Conservation (phyloP, 768 basidiomycete species). For the Boletellus sp. region DNA sequence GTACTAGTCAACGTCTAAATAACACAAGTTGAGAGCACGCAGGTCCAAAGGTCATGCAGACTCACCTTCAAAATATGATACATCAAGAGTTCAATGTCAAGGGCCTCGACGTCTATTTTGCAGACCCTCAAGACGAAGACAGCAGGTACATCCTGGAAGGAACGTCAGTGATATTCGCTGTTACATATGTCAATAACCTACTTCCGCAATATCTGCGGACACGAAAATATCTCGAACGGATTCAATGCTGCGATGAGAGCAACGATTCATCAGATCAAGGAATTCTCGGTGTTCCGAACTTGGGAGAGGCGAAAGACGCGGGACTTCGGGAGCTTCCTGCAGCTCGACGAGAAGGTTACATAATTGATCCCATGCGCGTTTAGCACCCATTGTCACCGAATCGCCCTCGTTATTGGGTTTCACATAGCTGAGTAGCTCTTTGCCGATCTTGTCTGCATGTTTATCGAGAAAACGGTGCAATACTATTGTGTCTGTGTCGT, state of each 20-base stretch:
- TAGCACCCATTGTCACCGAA: conserved; percentile 56
- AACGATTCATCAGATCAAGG: conserved; percentile 62
- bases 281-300: conserved; percentile 60
- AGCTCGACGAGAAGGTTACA: conserved; percentile 79
- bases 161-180: neutral
- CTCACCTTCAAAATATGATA: conserved; percentile 73
- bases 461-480: conserved; percentile 82
- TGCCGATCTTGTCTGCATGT: conserved; percentile 84
- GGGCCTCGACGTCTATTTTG: conserved; percentile 71
- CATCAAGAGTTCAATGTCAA: conserved; percentile 76
- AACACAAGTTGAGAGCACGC: neutral
- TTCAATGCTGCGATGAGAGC: conserved; percentile 55
- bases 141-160: conserved; percentile 37
- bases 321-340: conserved; percentile 63
- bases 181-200: conserved; percentile 28
- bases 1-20: conserved; percentile 50
- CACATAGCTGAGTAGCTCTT: conserved; percentile 73
- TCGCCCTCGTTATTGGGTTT: conserved; percentile 56
- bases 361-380: conserved; percentile 79
- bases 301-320: conserved; percentile 48
- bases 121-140: conserved; percentile 64
- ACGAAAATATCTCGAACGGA: conserved; percentile 66
- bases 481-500: conserved; percentile 80
- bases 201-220: conserved; percentile 46
- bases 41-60: neutral